Evolutionary conservation across 2,329 filamentous ascomycete genomes (phyloP).

Genomic region (Periconia sp.): DNA sequence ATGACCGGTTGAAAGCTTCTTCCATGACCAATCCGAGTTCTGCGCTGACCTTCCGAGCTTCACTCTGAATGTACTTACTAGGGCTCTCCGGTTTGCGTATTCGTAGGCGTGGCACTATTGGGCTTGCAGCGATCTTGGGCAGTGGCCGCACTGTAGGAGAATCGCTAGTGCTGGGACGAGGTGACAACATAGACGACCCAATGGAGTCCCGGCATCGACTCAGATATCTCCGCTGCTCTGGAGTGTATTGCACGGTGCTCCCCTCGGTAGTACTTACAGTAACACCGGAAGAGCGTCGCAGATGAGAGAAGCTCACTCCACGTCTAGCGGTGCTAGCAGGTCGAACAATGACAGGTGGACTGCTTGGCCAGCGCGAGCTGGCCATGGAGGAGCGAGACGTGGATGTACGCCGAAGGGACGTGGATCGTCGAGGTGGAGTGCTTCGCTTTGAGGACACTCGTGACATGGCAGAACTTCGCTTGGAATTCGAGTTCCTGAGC

Average conservation of each 20-base stretch:
- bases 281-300: constrained; percentile 53
- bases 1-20: constrained; percentile 82
- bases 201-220: constrained; percentile 26
- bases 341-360: constrained; percentile 54
- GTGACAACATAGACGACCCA: constrained; percentile 29
- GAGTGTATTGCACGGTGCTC: constrained; percentile 31
- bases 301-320: constrained; percentile 68
- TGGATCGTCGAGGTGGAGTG: constrained; percentile 33
- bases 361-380: constrained; percentile 56
- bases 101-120: constrained; percentile 31
- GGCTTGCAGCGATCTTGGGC: constrained; percentile 28
- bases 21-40: constrained; percentile 91
- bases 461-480: constrained; percentile 39
- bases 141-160: constrained; percentile 38
- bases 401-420: constrained; percentile 29
- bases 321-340: constrained; percentile 62
- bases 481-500: constrained; percentile 41
- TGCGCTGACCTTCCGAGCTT: constrained; percentile 81
- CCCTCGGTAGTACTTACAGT: constrained; percentile 46
- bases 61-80: constrained; percentile 69
- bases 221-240: constrained; percentile 39
- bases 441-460: constrained; percentile 40
- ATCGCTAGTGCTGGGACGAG: constrained; percentile 22
- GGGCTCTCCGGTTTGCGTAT: constrained; percentile 51
- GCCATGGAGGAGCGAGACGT: constrained; percentile 51